These are phyloP conservation scores for Talaromyces ruber DNA, from an alignment of 495 filamentous ascomycete species.

Conservation along the genomic window DNA sequence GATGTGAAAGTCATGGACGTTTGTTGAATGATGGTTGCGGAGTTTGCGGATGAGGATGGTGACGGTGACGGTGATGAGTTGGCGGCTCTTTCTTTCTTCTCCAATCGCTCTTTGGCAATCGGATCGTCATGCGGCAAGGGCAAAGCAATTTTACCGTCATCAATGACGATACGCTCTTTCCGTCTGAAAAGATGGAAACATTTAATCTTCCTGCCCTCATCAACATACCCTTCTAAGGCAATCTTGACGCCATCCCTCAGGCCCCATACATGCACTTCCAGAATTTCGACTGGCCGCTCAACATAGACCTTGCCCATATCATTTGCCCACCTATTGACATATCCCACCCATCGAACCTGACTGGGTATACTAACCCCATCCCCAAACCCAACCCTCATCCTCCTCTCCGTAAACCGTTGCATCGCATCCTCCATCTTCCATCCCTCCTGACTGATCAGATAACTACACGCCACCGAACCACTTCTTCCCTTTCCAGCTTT, in stretches of 20 bases:
- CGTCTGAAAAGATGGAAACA: conserved; percentile 71
- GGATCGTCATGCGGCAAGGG: neutral
- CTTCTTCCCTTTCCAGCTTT: conserved; percentile 94
- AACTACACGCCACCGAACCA: conserved; percentile 80
- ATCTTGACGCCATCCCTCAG: conserved; percentile 83
- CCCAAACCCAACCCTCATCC: conserved; percentile 86
- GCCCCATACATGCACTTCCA: conserved; percentile 88
- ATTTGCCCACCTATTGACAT: conserved; percentile 80
- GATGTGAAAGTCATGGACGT: neutral
- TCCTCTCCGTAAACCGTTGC: conserved; percentile 70
- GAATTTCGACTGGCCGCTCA: conserved; percentile 73
- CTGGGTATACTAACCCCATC: conserved; percentile 88
- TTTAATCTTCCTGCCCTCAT: conserved; percentile 81
- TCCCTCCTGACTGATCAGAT: conserved; percentile 82
- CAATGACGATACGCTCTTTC: conserved; percentile 64
- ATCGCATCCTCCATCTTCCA: conserved; percentile 76
- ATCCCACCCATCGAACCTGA: conserved; percentile 81
- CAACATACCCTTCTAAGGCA: conserved; percentile 72
- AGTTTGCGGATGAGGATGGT: neutral
- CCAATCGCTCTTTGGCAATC: neutral
- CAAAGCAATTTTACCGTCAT: conserved; percentile 23
- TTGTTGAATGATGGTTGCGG: neutral
- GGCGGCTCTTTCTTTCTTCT: neutral
- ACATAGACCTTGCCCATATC: conserved; percentile 66
- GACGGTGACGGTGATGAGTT: neutral